Evolutionary conservation across 345 rosid species (phyloP), one percentile per base, ranked within the genome.

Genomic region (Aegle marmelos): DNA sequence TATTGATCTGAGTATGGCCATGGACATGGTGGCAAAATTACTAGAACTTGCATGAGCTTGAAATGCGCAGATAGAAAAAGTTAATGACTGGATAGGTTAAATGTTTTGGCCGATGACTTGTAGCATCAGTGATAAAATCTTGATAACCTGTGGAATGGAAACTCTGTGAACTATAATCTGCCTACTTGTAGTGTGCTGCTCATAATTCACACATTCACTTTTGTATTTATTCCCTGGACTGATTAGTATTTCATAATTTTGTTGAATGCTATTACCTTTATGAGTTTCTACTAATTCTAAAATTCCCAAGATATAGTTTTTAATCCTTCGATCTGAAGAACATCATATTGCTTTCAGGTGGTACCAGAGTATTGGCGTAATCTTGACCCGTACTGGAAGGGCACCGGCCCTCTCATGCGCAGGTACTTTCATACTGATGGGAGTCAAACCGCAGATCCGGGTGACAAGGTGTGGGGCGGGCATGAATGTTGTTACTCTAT

Each of bases 351-450:
- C 68, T 57, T 22, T 36, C 82, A 87, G 93, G 84, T 78, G 16
- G 91, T 85, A 24, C 90, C 92, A 39, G 89, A 89, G 24, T 90
- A 87, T 61, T 90, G 92, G 92, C 79, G 80, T 77, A 86, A 86
- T 74, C 92, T 90, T 1, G 94, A 90, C 72, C 90, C 91, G 1
- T 89, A 82, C 73, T 87, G 92, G 92, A 76, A 62, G 76, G 94
- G 90, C 34, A 84, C 80, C 9, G 76, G 85, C 33, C 88, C 86
- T 56, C 87, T 59, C 1, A 86, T 90, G 92, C 89, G 39, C 60
- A 83, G 90, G 6, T 86, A 90, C 85, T 90, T 90, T 72, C 92
- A 88, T 68, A 85, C 82, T 14, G 94, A 90, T 59, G 90, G 92
- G 30, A 90, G 92, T 81, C 92, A 79, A 76, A 90, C 83, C 60